A percentile compares a stretch with the other conserved stretches of the same genome.
These are phyloP conservation scores for Neurospora sp. DNA, from an alignment of 495 filamentous ascomycete species.

Conservation along the genomic window DNA sequence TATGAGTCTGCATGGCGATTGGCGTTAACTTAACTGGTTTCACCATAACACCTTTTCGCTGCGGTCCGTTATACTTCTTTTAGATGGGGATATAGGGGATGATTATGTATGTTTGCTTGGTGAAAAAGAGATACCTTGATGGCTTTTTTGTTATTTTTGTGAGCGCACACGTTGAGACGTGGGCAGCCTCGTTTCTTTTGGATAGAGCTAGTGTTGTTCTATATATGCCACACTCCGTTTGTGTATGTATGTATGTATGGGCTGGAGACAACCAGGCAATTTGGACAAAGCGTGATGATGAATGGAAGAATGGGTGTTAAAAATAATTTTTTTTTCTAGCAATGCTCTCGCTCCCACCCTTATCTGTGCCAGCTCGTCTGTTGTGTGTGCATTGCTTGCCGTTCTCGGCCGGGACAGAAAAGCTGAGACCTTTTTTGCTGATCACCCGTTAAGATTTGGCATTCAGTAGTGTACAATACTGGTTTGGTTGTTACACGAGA, in stretches of 20 bases:
- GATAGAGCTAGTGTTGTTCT: background rate
- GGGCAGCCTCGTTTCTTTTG: background rate
- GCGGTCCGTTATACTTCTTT: conserved; percentile 12
- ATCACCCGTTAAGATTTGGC: too few relatives aligned
- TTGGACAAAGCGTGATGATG: background rate
- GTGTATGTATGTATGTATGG: background rate
- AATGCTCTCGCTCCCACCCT: background rate
- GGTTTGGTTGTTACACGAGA: too few relatives aligned
- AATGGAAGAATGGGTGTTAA: background rate
- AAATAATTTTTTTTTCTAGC: background rate
- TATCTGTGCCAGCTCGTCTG: background rate
- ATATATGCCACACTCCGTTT: background rate
- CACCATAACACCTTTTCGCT: conserved; percentile 18
- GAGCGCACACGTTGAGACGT: background rate
- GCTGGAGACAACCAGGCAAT: background rate
- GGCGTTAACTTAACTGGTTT: conserved; percentile 6
- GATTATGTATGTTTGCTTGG: background rate
- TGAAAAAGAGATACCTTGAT: background rate
- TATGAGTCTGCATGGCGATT: conserved; percentile 10
- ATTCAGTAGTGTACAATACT: too few relatives aligned
- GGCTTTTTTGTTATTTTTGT: background rate
- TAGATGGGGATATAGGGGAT: conserved; percentile 11
- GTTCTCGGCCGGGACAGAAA: background rate
- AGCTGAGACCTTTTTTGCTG: too few relatives aligned
- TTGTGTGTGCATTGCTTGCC: background rate